Evolutionary conservation across 495 filamentous ascomycete species (phyloP).

Genomic region (Niebla homalea): DNA sequence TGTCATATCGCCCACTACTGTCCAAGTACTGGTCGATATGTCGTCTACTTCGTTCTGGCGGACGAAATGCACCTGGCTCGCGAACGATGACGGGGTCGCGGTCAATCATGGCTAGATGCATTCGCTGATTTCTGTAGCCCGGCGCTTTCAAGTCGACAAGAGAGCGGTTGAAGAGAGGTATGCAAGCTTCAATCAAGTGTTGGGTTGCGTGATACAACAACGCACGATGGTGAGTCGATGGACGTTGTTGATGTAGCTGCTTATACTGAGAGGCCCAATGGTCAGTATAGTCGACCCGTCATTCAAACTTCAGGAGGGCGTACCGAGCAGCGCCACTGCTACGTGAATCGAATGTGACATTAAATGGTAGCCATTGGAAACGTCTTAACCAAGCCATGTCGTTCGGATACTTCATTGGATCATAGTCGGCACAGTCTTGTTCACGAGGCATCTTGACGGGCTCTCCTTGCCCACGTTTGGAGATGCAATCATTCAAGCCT

Average conservation of each 20-base stretch:
- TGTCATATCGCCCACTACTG: conserved; percentile 17
- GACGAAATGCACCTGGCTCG: conserved; percentile 13
- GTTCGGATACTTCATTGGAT: conserved; percentile 22
- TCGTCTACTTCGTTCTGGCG: conserved; percentile 1
- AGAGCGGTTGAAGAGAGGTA: conserved; percentile 29
- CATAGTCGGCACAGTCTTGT: conserved; percentile 14
- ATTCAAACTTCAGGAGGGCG: neutral
- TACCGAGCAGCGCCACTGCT: neutral
- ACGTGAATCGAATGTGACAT: conserved; percentile 21
- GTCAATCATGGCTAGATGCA: conserved; percentile 12
- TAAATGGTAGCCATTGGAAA: conserved; percentile 30
- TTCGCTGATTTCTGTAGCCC: conserved; percentile 13
- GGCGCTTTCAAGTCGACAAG: conserved; percentile 29
- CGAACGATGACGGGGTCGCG: conserved; percentile 15
- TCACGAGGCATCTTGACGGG: conserved; percentile 8
- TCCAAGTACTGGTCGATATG: conserved; percentile 5
- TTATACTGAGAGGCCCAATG: conserved; percentile 17
- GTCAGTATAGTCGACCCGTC: neutral
- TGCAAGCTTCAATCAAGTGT: conserved; percentile 25
- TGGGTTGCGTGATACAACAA: conserved; percentile 35
- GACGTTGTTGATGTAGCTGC: conserved; percentile 36
- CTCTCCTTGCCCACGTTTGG: conserved; percentile 20
- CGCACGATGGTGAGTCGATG: conserved; percentile 24
- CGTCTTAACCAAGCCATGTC: conserved; percentile 31
- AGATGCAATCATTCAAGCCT: conserved; percentile 19